Evolutionary conservation across 805 yeast genomes (phyloP).

Genomic region (Pichia deserticola): DNA sequence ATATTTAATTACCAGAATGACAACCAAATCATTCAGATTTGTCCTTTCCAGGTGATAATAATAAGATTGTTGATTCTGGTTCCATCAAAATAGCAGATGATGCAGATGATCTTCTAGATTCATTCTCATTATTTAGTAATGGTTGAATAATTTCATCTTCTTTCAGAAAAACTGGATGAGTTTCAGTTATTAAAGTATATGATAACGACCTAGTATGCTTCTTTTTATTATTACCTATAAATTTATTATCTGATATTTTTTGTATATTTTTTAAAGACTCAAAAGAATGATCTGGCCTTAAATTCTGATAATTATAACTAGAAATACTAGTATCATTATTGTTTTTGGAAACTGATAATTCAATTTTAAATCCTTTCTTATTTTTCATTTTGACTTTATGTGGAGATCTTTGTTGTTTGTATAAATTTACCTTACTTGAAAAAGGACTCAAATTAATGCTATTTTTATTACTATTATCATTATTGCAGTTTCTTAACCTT

Average conservation of each 20-base stretch:
- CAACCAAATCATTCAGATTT: too few relatives aligned
- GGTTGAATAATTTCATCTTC: not conserved
- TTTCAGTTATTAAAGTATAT: not conserved
- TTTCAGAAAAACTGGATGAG: not conserved
- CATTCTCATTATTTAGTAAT: not conserved
- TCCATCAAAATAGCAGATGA: not conserved
- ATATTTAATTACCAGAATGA: too few relatives aligned
- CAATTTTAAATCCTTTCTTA: constrained; percentile 1
- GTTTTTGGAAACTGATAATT: not conserved
- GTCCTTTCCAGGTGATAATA: too few relatives aligned
- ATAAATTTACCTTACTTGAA: not conserved
- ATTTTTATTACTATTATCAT: constrained; percentile 26
- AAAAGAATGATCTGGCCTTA: constrained; percentile 7
- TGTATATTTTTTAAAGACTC: constrained; percentile 6
- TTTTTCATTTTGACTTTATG: not conserved
- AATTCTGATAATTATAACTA: too few relatives aligned
- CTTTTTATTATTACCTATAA: not conserved
- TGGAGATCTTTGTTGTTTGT: not conserved
- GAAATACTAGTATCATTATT: not conserved
- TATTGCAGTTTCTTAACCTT: constrained; percentile 37
- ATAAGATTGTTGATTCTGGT: too few relatives aligned
- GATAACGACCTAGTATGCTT: constrained; percentile 5
- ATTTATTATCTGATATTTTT: not conserved
- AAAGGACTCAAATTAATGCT: not conserved
- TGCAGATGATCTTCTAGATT: not conserved